Percentiles rank a stretch among this genome's conserved stretches.
Conservation (phyloP, 2,329 filamentous ascomycete species). For the Ceratocystis colombiana region DNA sequence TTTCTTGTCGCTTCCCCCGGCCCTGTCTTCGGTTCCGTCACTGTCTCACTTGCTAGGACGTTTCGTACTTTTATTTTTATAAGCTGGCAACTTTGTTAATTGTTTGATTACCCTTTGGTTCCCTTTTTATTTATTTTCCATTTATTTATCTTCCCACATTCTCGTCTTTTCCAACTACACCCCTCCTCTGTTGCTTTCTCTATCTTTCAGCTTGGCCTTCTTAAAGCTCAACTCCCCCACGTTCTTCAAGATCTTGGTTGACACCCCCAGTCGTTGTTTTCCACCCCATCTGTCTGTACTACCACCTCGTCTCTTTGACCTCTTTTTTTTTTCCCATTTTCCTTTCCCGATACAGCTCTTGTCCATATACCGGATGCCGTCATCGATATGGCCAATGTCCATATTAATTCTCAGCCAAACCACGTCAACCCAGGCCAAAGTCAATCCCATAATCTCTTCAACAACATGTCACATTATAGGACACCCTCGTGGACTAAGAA, state of each 20-base stretch:
- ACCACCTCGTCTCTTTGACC: constrained; percentile 8
- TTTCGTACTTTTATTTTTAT: background rate
- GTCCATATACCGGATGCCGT: constrained; percentile 1
- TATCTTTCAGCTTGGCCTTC: background rate
- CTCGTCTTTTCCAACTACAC: background rate
- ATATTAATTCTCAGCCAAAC: constrained; percentile 2
- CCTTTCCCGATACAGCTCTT: background rate
- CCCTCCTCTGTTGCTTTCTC: background rate
- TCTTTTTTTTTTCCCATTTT: constrained; percentile 6
- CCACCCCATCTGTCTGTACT: background rate
- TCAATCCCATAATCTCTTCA: constrained; percentile 19
- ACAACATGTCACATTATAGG: constrained; percentile 22
- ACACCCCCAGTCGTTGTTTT: constrained; percentile 10
- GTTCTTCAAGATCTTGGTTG: background rate
- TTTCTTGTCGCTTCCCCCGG: constrained; percentile 3
- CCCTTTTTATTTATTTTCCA: background rate
- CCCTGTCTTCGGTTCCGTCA: background rate
- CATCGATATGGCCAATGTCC: constrained; percentile 10
- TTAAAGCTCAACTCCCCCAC: constrained; percentile 11
- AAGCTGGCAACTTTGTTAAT: constrained; percentile 1
- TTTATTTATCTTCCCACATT: background rate
- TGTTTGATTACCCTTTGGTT: background rate
- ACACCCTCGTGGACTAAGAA: constrained; percentile 25
- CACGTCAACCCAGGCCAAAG: background rate
- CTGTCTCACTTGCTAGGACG: constrained; percentile 13